Conservation (phyloP, 148 eudicot genomes). For the Suaeda aralocaspica region DNA sequence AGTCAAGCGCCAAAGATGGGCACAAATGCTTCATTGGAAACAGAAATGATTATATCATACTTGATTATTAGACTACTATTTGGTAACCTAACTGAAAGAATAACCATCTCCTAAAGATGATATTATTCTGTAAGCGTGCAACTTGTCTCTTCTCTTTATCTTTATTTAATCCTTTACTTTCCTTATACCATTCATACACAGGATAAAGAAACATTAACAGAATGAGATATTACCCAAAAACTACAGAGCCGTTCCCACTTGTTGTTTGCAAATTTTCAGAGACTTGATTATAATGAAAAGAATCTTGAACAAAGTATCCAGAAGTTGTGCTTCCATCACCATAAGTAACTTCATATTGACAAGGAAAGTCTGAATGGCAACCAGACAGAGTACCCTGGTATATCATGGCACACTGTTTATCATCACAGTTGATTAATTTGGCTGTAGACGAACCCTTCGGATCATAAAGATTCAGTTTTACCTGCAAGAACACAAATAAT, state of each 20-base stretch:
- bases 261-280: conserved; percentile 54
- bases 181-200: background rate
- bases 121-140: background rate
- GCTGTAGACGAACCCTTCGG: conserved; percentile 55
- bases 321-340: conserved; percentile 83
- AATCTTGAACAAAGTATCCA: conserved; percentile 71
- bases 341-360: conserved; percentile 62
- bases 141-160: background rate
- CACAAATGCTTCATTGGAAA: no score
- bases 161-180: background rate
- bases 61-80: no score
- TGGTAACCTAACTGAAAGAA: background rate
- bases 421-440: conserved; percentile 48
- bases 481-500: conserved; percentile 36
- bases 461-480: conserved; percentile 52
- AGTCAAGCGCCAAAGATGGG: background rate
- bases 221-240: conserved; percentile 51
- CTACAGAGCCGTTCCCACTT: conserved; percentile 45
- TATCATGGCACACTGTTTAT: conserved; percentile 53
- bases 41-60: background rate
- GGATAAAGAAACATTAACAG: background rate
- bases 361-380: conserved; percentile 48
- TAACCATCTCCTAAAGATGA: no score
- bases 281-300: conserved; percentile 41
- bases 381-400: conserved; percentile 35